Evolutionary conservation across 192 early-diverging fungal genomes (phyloP), one percentile per base, ranked within the genome.

Genomic region (Backusella mclennaniae): DNA sequence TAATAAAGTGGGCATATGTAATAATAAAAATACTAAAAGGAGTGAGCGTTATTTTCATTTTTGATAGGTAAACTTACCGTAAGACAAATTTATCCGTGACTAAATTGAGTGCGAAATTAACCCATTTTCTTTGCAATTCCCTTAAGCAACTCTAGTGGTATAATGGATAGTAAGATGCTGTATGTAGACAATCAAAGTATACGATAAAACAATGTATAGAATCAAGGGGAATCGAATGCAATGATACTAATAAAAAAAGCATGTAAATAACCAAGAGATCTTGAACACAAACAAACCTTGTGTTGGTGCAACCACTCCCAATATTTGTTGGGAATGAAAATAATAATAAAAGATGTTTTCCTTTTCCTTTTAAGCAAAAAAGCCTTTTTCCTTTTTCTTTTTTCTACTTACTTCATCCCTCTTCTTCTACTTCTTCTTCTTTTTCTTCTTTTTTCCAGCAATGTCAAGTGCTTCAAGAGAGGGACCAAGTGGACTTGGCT

Each of bases 261-360:
- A 49, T 19, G 46, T 49, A 49, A 49, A 49, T 49, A 49, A 49
- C 15, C 19, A 49, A 49, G 19, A 49, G 46, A 49, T 49, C 46
- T 49, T 49, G 46, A 7, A 23, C 23, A 59, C 53, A 59, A 59
- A 59, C 53, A 59, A 59, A 59, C n/a, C 53, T 59, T 59, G 53
- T 59, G 53, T 59, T 59, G 53, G 53, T 59, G 53, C 53, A 59
- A 59, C 53, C 53, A 59, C 53, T 59, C 53, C 53, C 53, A 59
- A 59, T 59, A 59, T 59, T 59, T 59, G 53, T 59, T 59, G 53
- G 53, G 53, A 59, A 59, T 59, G 53, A 59, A 59, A 59, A 59
- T 59, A 59, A 59, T 59, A 59, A 59, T 59, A 59, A 59, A 59
- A 21, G 53, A 59, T 9, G 21, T 59, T 59, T 26, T 59, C 53